Conservation (phyloP, 805 yeast species). For the Kuraishia molischiana region DNA sequence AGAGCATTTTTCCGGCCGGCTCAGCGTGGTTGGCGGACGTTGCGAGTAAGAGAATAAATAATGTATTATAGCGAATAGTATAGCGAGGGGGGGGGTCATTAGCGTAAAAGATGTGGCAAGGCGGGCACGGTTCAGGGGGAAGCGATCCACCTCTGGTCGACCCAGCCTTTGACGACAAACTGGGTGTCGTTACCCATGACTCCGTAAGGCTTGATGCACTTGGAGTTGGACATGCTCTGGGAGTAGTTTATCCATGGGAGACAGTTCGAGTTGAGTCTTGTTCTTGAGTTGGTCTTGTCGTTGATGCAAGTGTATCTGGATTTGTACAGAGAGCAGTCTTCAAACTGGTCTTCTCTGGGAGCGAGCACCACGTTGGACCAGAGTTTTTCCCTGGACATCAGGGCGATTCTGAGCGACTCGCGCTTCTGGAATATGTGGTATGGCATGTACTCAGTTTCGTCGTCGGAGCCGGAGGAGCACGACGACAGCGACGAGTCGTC, state of each 20-base stretch:
- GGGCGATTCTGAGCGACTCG: constrained; percentile 21
- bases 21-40: too few relatives aligned
- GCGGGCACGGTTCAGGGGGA: constrained; percentile 6
- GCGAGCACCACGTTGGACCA: constrained; percentile 45
- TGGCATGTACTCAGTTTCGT: not conserved
- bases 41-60: too few relatives aligned
- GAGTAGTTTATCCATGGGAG: constrained; percentile 17
- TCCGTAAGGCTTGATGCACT: constrained; percentile 18
- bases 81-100: too few relatives aligned
- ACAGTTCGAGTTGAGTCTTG: constrained; percentile 12
- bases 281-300: not conserved
- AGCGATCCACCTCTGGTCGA: constrained; percentile 32
- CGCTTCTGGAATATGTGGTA: not conserved
- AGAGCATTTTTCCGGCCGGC: too few relatives aligned
- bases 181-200: constrained; percentile 19
- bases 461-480: not conserved
- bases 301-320: constrained; percentile 15
- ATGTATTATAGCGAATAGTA: too few relatives aligned
- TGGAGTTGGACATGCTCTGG: constrained; percentile 8
- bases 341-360: constrained; percentile 33
- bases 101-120: too few relatives aligned
- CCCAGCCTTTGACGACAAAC: constrained; percentile 43
- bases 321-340: constrained; percentile 13
- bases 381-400: constrained; percentile 35
- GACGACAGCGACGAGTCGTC: not conserved